Conservation (phyloP, 2,329 filamentous ascomycete species). For the Dothistroma septosporum region DNA sequence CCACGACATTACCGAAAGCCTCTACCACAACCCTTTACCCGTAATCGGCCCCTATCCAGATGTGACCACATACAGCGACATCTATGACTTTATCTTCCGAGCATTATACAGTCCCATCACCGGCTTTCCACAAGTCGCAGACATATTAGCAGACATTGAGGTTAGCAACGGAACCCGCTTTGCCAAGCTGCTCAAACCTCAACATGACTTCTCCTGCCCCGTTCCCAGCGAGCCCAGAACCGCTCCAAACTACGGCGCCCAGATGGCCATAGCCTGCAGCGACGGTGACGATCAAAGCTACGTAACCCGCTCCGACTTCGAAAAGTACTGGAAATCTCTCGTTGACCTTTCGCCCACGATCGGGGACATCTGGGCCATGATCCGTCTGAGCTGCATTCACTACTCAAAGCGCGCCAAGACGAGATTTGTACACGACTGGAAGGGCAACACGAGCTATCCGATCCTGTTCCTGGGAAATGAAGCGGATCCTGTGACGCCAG, state of each 20-base stretch:
- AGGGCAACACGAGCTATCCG: slow-evolving; percentile 29
- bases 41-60: slow-evolving; percentile 33
- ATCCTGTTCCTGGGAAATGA: slow-evolving; percentile 33
- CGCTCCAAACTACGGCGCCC: slow-evolving; percentile 20
- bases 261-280: slow-evolving; percentile 38
- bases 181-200: slow-evolving; percentile 23
- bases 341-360: slow-evolving; percentile 34
- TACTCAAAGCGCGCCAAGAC: slow-evolving; percentile 37
- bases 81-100: slow-evolving; percentile 36
- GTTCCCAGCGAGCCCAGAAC: not conserved
- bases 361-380: slow-evolving; percentile 38
- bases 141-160: slow-evolving; percentile 36
- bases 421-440: slow-evolving; percentile 32
- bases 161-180: slow-evolving; percentile 31
- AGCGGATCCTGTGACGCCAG: slow-evolving; percentile 33
- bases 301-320: slow-evolving; percentile 28
- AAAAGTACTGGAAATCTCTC: slow-evolving; percentile 35
- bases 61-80: slow-evolving; percentile 41
- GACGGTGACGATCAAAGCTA: slow-evolving; percentile 37
- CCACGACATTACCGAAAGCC: slow-evolving; percentile 33
- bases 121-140: slow-evolving; percentile 35
- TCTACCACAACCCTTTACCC: slow-evolving; percentile 41
- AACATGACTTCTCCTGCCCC: slow-evolving; percentile 14
- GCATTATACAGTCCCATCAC: slow-evolving; percentile 36
- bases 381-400: slow-evolving; percentile 37